phyloP scores from a whole-genome alignment of 768 basidiomycete species.

The Cyclocybe cylindracea region DNA sequence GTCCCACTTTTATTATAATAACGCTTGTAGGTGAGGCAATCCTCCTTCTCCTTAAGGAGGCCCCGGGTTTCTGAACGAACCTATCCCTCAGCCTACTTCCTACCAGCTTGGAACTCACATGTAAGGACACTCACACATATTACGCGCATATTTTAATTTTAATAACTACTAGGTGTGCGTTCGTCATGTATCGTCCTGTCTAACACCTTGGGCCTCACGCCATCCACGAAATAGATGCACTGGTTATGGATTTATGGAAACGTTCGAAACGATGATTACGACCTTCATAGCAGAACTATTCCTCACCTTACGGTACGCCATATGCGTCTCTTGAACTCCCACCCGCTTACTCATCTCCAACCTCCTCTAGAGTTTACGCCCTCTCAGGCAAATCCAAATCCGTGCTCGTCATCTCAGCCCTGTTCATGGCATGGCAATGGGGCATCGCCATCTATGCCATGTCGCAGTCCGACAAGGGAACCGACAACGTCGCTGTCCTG shows the following conservation, averaged over 20 bases:
- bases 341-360: not conserved
- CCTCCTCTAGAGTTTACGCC: not conserved
- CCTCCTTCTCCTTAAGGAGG: not conserved
- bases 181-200: not conserved
- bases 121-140: not conserved
- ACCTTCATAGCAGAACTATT: constrained; percentile 5
- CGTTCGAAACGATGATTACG: constrained; percentile 5
- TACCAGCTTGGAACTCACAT: not conserved
- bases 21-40: constrained; percentile 2
- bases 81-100: constrained; percentile 1
- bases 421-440: constrained; percentile 3
- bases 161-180: not conserved
- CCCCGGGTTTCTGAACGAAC: no score
- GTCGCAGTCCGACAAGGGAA: constrained; percentile 7
- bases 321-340: not conserved
- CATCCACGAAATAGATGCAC: not conserved
- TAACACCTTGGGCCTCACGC: not conserved
- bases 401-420: not conserved
- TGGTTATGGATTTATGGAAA: constrained; percentile 9
- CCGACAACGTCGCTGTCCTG: constrained; percentile 6
- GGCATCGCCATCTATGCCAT: constrained; percentile 4
- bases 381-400: not conserved
- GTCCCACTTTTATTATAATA: constrained; percentile 2
- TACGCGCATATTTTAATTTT: no score
- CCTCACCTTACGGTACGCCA: not conserved